These are phyloP conservation scores for Globisporangium carolinianum DNA, from an alignment of 352 stramenopile species.

Conservation along the genomic window DNA sequence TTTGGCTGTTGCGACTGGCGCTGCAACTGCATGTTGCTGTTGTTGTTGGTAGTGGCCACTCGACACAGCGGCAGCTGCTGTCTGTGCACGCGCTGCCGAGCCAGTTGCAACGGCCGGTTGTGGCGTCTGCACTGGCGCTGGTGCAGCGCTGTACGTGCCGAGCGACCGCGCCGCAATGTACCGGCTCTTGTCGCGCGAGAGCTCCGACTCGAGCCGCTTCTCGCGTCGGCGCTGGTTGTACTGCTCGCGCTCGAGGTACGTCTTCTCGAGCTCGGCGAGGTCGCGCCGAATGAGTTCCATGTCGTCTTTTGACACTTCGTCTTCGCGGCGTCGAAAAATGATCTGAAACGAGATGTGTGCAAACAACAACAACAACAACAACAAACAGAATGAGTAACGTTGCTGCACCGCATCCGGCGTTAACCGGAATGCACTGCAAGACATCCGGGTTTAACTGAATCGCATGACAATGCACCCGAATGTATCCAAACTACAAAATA, in stretches of 20 bases:
- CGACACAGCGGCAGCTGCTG: slow-evolving; percentile 2
- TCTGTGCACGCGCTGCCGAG: neutral
- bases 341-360: slow-evolving; percentile 17
- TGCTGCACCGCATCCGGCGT: too few relatives aligned
- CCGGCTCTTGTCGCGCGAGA: slow-evolving; percentile 65
- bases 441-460: too few relatives aligned
- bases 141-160: slow-evolving; percentile 15
- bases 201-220: slow-evolving; percentile 77
- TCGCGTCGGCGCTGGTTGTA: slow-evolving; percentile 91
- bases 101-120: too few relatives aligned
- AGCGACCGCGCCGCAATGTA: slow-evolving; percentile 30
- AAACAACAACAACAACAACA: slow-evolving; percentile 12
- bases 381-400: neutral
- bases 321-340: slow-evolving; percentile 45
- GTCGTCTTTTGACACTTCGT: slow-evolving; percentile 73
- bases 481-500: too few relatives aligned
- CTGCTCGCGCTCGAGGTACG: slow-evolving; percentile 94
- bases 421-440: too few relatives aligned
- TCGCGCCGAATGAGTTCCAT: slow-evolving; percentile 73
- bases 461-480: too few relatives aligned
- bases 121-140: neutral
- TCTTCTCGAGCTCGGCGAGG: slow-evolving; percentile 90
- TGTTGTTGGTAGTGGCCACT: slow-evolving; percentile 5
- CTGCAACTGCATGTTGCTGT: slow-evolving; percentile 3
- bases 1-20: slow-evolving; percentile 3